These are phyloP conservation scores for Candida namnaoensis DNA, from an alignment of 805 yeast genomes.

Conservation along the genomic window DNA sequence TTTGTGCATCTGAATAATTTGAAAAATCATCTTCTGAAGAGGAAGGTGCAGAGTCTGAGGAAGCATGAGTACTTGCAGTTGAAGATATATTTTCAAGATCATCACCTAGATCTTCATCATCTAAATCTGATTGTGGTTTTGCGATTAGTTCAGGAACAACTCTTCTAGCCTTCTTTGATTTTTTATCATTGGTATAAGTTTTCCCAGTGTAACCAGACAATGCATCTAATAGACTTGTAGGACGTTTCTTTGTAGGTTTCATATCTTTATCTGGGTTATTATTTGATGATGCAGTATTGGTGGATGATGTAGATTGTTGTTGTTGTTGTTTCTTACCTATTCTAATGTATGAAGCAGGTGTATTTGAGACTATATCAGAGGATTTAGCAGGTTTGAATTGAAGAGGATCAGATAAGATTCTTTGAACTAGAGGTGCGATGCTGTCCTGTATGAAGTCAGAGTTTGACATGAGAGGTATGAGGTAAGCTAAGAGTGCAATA, in stretches of 20 bases:
- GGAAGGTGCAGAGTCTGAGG: neutral
- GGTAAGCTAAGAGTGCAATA: no score
- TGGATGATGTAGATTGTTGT: neutral
- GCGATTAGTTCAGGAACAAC: constrained; percentile 1
- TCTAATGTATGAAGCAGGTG: constrained; percentile 40
- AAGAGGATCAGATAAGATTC: constrained; percentile 53
- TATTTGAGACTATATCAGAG: constrained; percentile 37
- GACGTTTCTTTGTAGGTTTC: constrained; percentile 3
- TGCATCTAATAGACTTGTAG: constrained; percentile 16
- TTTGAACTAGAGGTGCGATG: constrained; percentile 50
- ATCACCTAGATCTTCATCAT: constrained; percentile 21
- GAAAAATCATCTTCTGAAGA: constrained; percentile 9
- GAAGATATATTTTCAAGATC: constrained; percentile 23
- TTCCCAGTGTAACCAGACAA: constrained; percentile 18
- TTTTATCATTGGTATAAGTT: constrained; percentile 8
- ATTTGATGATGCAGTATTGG: no score
- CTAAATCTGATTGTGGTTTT: constrained; percentile 8
- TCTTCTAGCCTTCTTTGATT: constrained; percentile 15
- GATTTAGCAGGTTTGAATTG: constrained; percentile 53
- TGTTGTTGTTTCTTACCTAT: constrained; percentile 6
- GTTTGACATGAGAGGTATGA: neutral
- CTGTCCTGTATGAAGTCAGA: constrained; percentile 19
- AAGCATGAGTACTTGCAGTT: neutral
- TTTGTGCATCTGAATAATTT: constrained; percentile 10
- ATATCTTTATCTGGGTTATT: constrained; percentile 2